Evolutionary conservation across 2,329 filamentous ascomycete genomes (phyloP).

Genomic region (Ramichloridium luteum): DNA sequence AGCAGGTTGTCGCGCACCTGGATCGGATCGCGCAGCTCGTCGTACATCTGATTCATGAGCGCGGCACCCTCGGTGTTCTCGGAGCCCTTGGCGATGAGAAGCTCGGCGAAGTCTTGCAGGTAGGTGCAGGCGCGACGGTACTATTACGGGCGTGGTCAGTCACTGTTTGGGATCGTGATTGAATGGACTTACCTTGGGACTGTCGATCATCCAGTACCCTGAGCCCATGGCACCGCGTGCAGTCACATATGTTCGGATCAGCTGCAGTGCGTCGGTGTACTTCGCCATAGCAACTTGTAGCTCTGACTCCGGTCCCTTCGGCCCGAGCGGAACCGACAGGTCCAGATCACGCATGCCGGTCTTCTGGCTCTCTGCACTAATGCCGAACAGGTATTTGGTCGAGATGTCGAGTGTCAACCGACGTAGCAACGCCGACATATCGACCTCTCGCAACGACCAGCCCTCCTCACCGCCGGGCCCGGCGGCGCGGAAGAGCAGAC

Average conservation of each 20-base stretch:
- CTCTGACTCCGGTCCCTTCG: slow-evolving; percentile 11
- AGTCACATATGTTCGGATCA: slow-evolving; percentile 15
- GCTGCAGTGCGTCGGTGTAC: slow-evolving; percentile 12
- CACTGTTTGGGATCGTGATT: no score
- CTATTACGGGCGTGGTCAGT: no score
- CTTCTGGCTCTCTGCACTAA: slow-evolving; percentile 16
- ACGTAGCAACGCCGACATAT: slow-evolving; percentile 24
- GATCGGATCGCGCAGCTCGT: slow-evolving; percentile 29
- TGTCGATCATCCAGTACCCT: slow-evolving; percentile 32
- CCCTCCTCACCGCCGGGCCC: slow-evolving; percentile 8
- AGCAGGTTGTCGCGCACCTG: slow-evolving; percentile 31
- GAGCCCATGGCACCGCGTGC: slow-evolving; percentile 14
- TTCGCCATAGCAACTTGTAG: neutral
- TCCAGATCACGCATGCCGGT: slow-evolving; percentile 10
- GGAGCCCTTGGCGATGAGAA: slow-evolving; percentile 7
- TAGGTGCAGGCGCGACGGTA: slow-evolving; percentile 28
- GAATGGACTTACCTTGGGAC: slow-evolving; percentile 15
- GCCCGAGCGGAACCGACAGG: slow-evolving; percentile 12
- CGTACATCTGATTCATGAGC: slow-evolving; percentile 33
- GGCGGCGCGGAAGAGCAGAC: slow-evolving; percentile 11
- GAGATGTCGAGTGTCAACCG: slow-evolving; percentile 27
- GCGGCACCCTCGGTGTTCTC: slow-evolving; percentile 24
- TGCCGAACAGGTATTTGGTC: slow-evolving; percentile 23
- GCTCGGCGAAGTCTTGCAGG: slow-evolving; percentile 12
- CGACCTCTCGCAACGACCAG: slow-evolving; percentile 15